phyloP scores from a whole-genome alignment of 306 rosid species.

The Cucurbita argyrosperma region DNA sequence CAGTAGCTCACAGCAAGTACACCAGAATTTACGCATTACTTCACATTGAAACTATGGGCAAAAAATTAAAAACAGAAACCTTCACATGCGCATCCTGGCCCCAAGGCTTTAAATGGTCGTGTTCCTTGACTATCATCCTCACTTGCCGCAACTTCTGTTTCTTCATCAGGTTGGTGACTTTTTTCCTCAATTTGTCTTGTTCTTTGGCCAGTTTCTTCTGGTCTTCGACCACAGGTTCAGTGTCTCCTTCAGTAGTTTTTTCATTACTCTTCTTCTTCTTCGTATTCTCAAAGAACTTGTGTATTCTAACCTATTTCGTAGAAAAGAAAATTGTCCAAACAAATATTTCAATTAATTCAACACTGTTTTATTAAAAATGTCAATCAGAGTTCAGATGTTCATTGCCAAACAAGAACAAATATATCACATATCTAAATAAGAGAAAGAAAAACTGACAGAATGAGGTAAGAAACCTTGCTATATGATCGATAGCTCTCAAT shows the following conservation, averaged over 20 bases:
- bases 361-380: neutral
- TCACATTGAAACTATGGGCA: neutral
- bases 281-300: slow-evolving; percentile 41
- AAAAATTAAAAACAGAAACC: slow-evolving; percentile 24
- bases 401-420: neutral
- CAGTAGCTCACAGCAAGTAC: neutral
- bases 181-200: slow-evolving; percentile 28
- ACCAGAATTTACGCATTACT: neutral
- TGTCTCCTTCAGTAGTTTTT: slow-evolving; percentile 22
- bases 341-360: neutral
- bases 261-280: slow-evolving; percentile 23
- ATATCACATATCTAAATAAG: neutral
- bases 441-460: neutral
- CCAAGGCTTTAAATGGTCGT: slow-evolving; percentile 67
- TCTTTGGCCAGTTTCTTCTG: slow-evolving; percentile 15
- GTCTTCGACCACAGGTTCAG: slow-evolving; percentile 17
- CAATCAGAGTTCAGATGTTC: neutral
- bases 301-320: slow-evolving; percentile 60
- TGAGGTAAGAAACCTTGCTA: neutral
- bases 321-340: neutral
- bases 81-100: slow-evolving; percentile 80
- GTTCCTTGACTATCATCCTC: slow-evolving; percentile 32
- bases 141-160: slow-evolving; percentile 52
- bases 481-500: neutral
- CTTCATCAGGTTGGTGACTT: slow-evolving; percentile 39